Evolutionary conservation across 805 yeast species (phyloP).

Genomic region (Starmerella gropengiesseri): DNA sequence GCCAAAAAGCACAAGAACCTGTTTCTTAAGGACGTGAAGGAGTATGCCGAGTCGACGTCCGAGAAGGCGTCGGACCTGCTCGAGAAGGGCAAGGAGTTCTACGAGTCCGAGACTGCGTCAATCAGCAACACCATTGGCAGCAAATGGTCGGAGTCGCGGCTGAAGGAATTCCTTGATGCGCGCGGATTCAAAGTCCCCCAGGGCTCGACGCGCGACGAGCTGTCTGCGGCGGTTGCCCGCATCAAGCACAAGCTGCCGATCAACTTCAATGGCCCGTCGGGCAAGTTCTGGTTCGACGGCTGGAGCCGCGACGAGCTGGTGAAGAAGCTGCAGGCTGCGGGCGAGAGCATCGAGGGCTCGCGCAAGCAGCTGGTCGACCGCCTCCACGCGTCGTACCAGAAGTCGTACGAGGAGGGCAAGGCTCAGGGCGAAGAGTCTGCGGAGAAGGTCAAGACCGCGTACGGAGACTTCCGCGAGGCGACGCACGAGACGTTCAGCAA

Average conservation of each 20-base stretch:
- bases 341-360: conserved; percentile 33
- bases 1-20: conserved; percentile 29
- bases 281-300: conserved; percentile 41
- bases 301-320: conserved; percentile 45
- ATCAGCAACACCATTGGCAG: conserved; percentile 4
- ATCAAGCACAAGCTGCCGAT: conserved; percentile 33
- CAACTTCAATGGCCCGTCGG: conserved; percentile 35
- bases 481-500: conserved; percentile 32
- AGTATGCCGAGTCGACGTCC: conserved; percentile 14
- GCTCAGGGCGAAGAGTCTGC: conserved; percentile 35
- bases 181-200: conserved; percentile 30
- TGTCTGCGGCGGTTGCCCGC: conserved; percentile 34
- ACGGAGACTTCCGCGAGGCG: conserved; percentile 34
- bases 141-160: conserved; percentile 30
- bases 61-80: conserved; percentile 16
- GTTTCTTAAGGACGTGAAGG: conserved; percentile 26
- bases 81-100: conserved; percentile 23
- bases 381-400: conserved; percentile 38
- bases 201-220: conserved; percentile 30
- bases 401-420: conserved; percentile 38
- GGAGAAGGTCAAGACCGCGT: conserved; percentile 31
- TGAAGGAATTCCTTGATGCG: conserved; percentile 29
- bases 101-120: conserved; percentile 7
- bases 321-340: conserved; percentile 40
- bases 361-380: conserved; percentile 39